A percentile compares a stretch with the other conserved stretches of the same genome.
These are phyloP conservation scores for Fusarium kyushuense DNA, from an alignment of 2,329 filamentous ascomycete genomes.

Conservation along the genomic window DNA sequence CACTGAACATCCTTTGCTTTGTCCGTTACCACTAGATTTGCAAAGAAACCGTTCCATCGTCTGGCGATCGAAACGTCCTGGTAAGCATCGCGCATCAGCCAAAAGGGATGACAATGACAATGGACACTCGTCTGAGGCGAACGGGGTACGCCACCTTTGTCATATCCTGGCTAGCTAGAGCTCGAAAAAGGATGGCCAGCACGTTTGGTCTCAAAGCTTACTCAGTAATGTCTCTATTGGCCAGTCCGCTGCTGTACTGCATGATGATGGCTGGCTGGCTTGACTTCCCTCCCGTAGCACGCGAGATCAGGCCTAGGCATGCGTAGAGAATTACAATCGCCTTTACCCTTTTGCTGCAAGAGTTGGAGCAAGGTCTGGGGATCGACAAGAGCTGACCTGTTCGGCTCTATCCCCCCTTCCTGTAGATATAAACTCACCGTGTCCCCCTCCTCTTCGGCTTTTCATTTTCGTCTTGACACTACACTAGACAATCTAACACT, in stretches of 20 bases:
- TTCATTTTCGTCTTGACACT: not conserved
- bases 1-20: slow-evolving; percentile 16
- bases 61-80: slow-evolving; percentile 34
- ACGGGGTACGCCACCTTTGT: slow-evolving; percentile 37
- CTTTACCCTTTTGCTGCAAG: slow-evolving; percentile 21
- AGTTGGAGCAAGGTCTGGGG: slow-evolving; percentile 2
- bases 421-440: slow-evolving; percentile 29
- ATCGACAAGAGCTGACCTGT: slow-evolving; percentile 34
- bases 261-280: slow-evolving; percentile 37
- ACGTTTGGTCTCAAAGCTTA: slow-evolving; percentile 39
- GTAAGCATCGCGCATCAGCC: slow-evolving; percentile 10
- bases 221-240: slow-evolving; percentile 24
- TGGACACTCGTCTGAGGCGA: slow-evolving; percentile 9
- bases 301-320: slow-evolving; percentile 33
- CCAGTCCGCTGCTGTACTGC: slow-evolving; percentile 1
- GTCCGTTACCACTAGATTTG: not conserved
- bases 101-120: slow-evolving; percentile 11
- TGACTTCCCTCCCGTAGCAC: slow-evolving; percentile 31
- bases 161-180: slow-evolving; percentile 32
- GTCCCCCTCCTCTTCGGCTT: not conserved
- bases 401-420: slow-evolving; percentile 12
- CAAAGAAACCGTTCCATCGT: slow-evolving; percentile 1
- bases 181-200: slow-evolving; percentile 33
- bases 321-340: slow-evolving; percentile 22
- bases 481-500: slow-evolving; percentile 2